phyloP scores from a whole-genome alignment of 495 filamentous ascomycete genomes.

The Friedmanniomyces simplex region DNA sequence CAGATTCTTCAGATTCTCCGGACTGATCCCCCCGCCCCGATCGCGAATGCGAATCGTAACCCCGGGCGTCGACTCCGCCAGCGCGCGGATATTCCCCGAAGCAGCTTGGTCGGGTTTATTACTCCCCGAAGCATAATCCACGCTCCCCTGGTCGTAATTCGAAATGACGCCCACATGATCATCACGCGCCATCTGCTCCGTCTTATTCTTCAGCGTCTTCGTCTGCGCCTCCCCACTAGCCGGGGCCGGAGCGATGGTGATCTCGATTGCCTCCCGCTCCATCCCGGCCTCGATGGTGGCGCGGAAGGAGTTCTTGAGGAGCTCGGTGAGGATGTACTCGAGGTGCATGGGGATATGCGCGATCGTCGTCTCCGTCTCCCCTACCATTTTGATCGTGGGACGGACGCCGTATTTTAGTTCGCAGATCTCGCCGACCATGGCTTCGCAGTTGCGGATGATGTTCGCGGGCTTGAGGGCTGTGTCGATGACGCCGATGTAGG shows the following conservation, averaged over 20 bases:
- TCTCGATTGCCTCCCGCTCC: constrained; percentile 70
- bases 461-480: constrained; percentile 73
- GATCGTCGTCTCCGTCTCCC: constrained; percentile 68
- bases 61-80: constrained; percentile 41
- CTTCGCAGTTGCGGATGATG: constrained; percentile 69
- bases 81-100: constrained; percentile 7
- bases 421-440: constrained; percentile 89
- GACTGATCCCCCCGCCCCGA: constrained; percentile 81
- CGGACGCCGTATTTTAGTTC: constrained; percentile 91
- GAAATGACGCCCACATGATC: constrained; percentile 15
- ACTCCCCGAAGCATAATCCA: constrained; percentile 23
- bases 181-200: too few species aligned
- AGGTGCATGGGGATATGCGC: constrained; percentile 91
- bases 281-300: constrained; percentile 76
- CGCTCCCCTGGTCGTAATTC: constrained; percentile 29
- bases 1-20: constrained; percentile 71
- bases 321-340: constrained; percentile 92
- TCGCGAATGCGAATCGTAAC: constrained; percentile 94
- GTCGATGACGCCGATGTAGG: constrained; percentile 95
- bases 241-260: constrained; percentile 80
- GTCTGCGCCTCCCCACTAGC: constrained; percentile 9
- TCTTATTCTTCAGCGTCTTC: background rate
- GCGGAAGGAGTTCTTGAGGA: constrained; percentile 93
- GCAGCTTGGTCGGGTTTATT: constrained; percentile 18
- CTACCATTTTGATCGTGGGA: constrained; percentile 69